These are phyloP conservation scores for Wallacemonas rigidus DNA, from an alignment of 208 protist genomes.

Conservation along the genomic window DNA sequence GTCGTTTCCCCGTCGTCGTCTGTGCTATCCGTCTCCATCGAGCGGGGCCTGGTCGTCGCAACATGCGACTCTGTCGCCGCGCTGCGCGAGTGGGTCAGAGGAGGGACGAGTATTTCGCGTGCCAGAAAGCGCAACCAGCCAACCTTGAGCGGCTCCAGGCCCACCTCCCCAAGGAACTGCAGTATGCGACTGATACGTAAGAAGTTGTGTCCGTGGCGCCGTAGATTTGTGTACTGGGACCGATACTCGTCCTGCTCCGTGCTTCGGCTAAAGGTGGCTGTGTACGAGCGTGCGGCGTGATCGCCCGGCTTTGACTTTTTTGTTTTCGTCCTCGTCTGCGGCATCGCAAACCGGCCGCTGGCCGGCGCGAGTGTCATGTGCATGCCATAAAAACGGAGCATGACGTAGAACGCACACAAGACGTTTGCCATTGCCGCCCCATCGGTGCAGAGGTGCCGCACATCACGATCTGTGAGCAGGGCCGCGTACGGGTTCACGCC, in stretches of 20 bases:
- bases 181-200: conserved; percentile 76
- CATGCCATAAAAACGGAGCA: conserved; percentile 84
- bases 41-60: not conserved
- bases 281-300: not conserved
- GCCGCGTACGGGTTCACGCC: conserved; percentile 70
- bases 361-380: conserved; percentile 21
- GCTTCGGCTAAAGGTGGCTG: conserved; percentile 18
- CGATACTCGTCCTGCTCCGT: conserved; percentile 13
- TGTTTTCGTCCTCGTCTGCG: not conserved
- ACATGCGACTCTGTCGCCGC: too few species aligned
- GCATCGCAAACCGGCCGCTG: not conserved
- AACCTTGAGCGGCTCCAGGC: conserved; percentile 63
- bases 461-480: conserved; percentile 55
- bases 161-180: conserved; percentile 68
- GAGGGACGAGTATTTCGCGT: conserved; percentile 39
- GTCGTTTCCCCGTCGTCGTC: conserved; percentile 2
- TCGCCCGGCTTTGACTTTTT: not conserved
- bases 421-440: conserved; percentile 41
- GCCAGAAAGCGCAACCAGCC: conserved; percentile 53
- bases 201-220: conserved; percentile 52
- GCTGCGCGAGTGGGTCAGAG: not conserved
- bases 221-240: conserved; percentile 49
- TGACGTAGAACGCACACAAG: conserved; percentile 53
- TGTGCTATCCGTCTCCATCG: not conserved
- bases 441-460: conserved; percentile 37